Base-by-base conservation (phyloP, 192 early-diverging fungal species). In the Entomortierella lignicola region DNA sequence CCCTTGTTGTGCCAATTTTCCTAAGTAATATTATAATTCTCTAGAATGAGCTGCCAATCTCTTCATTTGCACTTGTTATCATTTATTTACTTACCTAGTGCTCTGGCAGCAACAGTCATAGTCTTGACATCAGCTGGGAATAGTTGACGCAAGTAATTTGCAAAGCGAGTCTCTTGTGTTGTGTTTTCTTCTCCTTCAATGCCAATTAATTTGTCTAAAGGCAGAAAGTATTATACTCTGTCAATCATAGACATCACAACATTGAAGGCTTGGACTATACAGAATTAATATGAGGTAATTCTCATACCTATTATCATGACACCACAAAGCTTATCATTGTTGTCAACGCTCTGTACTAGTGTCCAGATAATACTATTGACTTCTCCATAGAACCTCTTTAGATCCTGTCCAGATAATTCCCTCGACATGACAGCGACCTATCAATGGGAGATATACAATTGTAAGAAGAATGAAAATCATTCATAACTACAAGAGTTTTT, bases 101-200 rank as follows among this genome's bases (percentile, higher is more conserved):
- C 90, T 63, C 87, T 87, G 17, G 94, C 83, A 3, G 92, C 93
- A 32, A 92, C 82, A 2, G 90, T 83, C 71, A 93, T 93, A 4
- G 92, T 90, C 65, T 88, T 88, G 23, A 89, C 88, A 64, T 77
- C 73, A 54, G 91, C 80, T 69, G 93, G 93, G 39, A 95, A 83
- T 15, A 94, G 85, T n/a, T 88, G 88, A 8, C 91, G 85, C 51
- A 95, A 77, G 68, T 95, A 95, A 61, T 94, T 95, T 8, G 91
- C 89, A 63, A 93, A 95, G 47, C 93, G 86, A 23, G 89, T 93
- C 20, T 87, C 83, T 79, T 93, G 90, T 50, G 87, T 91, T 21
- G 91, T 89, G 77, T 94, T 94, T 64, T 93, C 92, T 65, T 94
- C 91, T 68, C 88, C 85, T 63, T 94, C 93, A 31, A 94, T 90